Percentiles rank a stretch among this genome's conserved stretches.
phyloP scores from a whole-genome alignment of 305 asterid genomes.

The Striga hermonthica region DNA sequence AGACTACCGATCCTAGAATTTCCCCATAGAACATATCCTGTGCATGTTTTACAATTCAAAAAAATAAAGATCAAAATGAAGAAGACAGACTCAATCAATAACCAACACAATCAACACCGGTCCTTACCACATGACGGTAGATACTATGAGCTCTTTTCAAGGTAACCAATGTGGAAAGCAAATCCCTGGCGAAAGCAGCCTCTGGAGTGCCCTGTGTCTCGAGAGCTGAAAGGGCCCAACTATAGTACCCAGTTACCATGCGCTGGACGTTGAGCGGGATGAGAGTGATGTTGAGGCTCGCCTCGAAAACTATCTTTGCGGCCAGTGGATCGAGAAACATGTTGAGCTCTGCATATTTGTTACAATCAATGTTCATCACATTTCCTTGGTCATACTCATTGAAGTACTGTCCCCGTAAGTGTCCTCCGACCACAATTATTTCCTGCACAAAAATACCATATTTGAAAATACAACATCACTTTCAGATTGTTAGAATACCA shows the following conservation, averaged over 20 bases:
- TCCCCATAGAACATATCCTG: constrained; percentile 80
- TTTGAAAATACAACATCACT: background rate
- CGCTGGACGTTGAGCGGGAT: constrained; percentile 70
- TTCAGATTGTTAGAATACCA: no score
- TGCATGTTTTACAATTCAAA: background rate
- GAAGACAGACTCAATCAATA: background rate
- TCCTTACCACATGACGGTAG: constrained; percentile 66
- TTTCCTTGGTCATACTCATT: constrained; percentile 76
- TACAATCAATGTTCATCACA: constrained; percentile 59
- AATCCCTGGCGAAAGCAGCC: constrained; percentile 41
- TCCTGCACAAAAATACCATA: constrained; percentile 46
- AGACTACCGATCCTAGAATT: constrained; percentile 66
- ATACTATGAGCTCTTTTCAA: constrained; percentile 44
- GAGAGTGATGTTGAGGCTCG: constrained; percentile 57
- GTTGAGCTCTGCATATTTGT: constrained; percentile 63
- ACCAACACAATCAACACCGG: background rate
- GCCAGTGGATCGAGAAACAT: constrained; percentile 89
- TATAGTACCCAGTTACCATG: constrained; percentile 35
- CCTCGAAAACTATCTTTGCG: constrained; percentile 57
- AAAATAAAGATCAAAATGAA: no score
- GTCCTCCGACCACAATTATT: constrained; percentile 74
- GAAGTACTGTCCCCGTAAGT: no score
- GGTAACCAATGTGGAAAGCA: constrained; percentile 53
- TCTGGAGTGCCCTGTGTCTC: constrained; percentile 58
- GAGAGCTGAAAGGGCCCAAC: constrained; percentile 33